phyloP scores from a whole-genome alignment of 495 filamentous ascomycete genomes.

The Aspergillus affinis region DNA sequence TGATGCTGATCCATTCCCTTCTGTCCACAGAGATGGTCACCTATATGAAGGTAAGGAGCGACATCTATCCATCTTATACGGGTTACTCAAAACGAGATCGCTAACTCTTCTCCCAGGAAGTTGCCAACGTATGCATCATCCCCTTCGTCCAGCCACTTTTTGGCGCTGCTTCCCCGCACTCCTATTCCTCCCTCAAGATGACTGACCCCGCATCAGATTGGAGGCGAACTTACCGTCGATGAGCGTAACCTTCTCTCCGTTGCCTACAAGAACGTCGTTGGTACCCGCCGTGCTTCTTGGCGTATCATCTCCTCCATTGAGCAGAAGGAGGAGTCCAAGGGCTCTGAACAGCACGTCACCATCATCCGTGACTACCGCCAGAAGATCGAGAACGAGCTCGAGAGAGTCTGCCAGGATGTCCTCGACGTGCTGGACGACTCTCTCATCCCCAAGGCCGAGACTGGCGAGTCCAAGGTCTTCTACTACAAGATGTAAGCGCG shows the following conservation, averaged over 20 bases:
- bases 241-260: conserved; percentile 99
- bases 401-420: conserved; percentile 98
- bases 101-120: conserved; percentile 65
- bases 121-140: conserved; percentile 77
- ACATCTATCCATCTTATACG: conserved; percentile 7
- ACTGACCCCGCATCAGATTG: conserved; percentile 61
- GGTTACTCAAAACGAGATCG: conserved; percentile 10
- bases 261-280: conserved; percentile 99
- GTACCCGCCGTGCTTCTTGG: conserved; percentile 98
- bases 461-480: conserved; percentile 99
- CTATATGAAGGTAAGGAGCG: conserved; percentile 88
- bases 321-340: conserved; percentile 99
- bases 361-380: conserved; percentile 98
- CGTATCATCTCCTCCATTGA: conserved; percentile 99
- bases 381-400: conserved; percentile 98
- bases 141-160: neutral
- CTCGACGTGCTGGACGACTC: conserved; percentile 93
- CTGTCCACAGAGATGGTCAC: conserved; percentile 85
- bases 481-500: conserved; percentile 98
- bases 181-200: conserved; percentile 8
- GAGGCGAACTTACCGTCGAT: conserved; percentile 88
- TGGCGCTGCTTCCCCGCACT: conserved; percentile 4
- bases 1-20: conserved; percentile 25
- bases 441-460: conserved; percentile 96
- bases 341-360: conserved; percentile 91